Evolutionary conservation across 2,329 filamentous ascomycete species (phyloP).

Genomic region (Pseudocercospora cruenta): DNA sequence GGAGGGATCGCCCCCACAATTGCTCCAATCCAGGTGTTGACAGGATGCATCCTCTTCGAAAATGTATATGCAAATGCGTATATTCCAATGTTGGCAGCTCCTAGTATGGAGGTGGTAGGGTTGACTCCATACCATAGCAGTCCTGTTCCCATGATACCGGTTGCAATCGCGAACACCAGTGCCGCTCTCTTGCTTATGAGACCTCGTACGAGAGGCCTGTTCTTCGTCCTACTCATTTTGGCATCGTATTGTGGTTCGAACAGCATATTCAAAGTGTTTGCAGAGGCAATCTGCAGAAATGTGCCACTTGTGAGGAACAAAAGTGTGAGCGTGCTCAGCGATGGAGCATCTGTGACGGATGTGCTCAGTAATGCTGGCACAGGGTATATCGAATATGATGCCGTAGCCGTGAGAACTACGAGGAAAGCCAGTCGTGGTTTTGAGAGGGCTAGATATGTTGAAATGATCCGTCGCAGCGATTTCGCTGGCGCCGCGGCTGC

Average conservation of each 20-base stretch:
- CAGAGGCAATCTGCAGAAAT: constrained; percentile 82
- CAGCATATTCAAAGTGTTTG: constrained; percentile 96
- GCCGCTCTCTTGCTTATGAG: constrained; percentile 74
- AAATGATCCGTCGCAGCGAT: constrained; percentile 68
- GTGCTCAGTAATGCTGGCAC: constrained; percentile 82
- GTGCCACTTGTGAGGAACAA: constrained; percentile 87
- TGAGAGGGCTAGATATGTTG: constrained; percentile 85
- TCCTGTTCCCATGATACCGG: constrained; percentile 69
- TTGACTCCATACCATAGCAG: constrained; percentile 89
- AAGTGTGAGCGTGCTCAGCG: constrained; percentile 85
- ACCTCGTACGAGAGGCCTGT: constrained; percentile 81
- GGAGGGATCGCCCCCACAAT: constrained; percentile 92
- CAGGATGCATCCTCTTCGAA: constrained; percentile 79
- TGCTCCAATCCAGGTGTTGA: constrained; percentile 95
- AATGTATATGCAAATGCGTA: constrained; percentile 95
- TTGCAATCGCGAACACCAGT: constrained; percentile 74
- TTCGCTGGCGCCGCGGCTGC: constrained; percentile 60
- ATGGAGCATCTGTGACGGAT: constrained; percentile 69
- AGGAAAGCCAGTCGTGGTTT: constrained; percentile 93
- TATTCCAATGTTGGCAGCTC: constrained; percentile 79
- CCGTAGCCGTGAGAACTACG: constrained; percentile 87
- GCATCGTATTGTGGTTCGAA: constrained; percentile 90
- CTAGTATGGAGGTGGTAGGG: constrained; percentile 85
- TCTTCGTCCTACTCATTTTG: constrained; percentile 89
- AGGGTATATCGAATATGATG: constrained; percentile 89